A percentile compares a stretch with the other conserved stretches of the same genome.
These are phyloP conservation scores for Hypocrella siamensis DNA, from an alignment of 2,329 filamentous ascomycete species.

Conservation along the genomic window DNA sequence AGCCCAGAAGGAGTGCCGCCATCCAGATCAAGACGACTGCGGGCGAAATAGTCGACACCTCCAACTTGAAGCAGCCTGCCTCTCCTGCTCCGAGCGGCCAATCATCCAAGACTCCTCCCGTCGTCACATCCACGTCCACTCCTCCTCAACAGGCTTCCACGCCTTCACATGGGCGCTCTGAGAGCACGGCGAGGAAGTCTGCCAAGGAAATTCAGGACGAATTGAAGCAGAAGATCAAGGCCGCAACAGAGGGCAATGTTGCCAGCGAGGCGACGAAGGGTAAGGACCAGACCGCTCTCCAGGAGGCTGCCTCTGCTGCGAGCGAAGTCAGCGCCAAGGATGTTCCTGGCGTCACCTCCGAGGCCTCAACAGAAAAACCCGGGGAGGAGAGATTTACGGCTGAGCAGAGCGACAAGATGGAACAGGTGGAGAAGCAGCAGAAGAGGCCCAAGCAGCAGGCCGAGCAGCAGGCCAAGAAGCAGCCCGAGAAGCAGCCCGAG, in stretches of 20 bases:
- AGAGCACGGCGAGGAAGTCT: slow-evolving; percentile 58
- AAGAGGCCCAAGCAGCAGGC: no score
- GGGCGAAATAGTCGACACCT: slow-evolving; percentile 62
- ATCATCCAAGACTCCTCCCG: slow-evolving; percentile 47
- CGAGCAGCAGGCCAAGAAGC: no score
- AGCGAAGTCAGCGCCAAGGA: not conserved
- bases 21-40: slow-evolving; percentile 74
- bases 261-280: slow-evolving; percentile 14
- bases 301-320: slow-evolving; percentile 1
- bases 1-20: slow-evolving; percentile 51
- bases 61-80: slow-evolving; percentile 39
- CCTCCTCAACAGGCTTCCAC: slow-evolving; percentile 64
- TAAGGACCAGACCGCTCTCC: slow-evolving; percentile 8
- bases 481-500: no score
- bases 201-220: slow-evolving; percentile 71
- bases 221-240: slow-evolving; percentile 64
- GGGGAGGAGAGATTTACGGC: no score
- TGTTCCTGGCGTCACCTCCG: not conserved
- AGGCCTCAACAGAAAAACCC: not conserved
- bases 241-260: slow-evolving; percentile 28
- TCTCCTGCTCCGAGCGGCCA: slow-evolving; percentile 40
- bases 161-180: slow-evolving; percentile 51
- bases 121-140: slow-evolving; percentile 61
- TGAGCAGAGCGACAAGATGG: no score
- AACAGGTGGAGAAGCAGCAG: no score